phyloP scores from a whole-genome alignment of 2,329 filamentous ascomycete species.

The Penicillium sumatraense region DNA sequence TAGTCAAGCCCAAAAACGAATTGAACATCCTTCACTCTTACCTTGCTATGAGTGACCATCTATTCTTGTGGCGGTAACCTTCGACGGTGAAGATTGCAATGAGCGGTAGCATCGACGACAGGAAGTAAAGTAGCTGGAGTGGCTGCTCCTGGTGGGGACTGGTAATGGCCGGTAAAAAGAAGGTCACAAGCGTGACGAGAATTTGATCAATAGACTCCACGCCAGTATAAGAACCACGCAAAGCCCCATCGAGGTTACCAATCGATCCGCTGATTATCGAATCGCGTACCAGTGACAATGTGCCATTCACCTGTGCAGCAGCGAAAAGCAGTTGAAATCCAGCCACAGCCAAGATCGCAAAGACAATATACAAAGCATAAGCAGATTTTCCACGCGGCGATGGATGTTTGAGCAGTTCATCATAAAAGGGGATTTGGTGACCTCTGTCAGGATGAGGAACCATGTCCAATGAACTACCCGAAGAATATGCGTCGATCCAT shows the following conservation, averaged over 20 bases:
- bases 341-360: constrained; percentile 10
- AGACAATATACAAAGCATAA: constrained; percentile 3
- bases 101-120: constrained; percentile 14
- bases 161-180: constrained; percentile 14
- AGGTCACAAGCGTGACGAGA: constrained; percentile 8
- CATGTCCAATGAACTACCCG: constrained; percentile 17
- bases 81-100: constrained; percentile 20
- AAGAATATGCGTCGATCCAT: constrained; percentile 9
- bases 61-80: constrained; percentile 18
- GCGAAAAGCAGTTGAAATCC: constrained; percentile 9
- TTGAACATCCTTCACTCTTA: not conserved
- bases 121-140: constrained; percentile 18
- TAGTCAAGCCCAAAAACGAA: not conserved
- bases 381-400: constrained; percentile 1
- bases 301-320: constrained; percentile 14
- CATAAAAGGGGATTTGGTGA: constrained; percentile 11
- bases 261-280: constrained; percentile 1
- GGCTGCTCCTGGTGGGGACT: constrained; percentile 10
- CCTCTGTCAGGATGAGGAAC: constrained; percentile 6
- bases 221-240: constrained; percentile 15
- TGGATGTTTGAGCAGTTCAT: constrained; percentile 11
- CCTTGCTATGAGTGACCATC: constrained; percentile 18
- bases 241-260: not conserved
- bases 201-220: constrained; percentile 8
- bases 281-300: constrained; percentile 6